phyloP scores from a whole-genome alignment of 352 stramenopile genomes.

The Hyaloperonospora brassicae region DNA sequence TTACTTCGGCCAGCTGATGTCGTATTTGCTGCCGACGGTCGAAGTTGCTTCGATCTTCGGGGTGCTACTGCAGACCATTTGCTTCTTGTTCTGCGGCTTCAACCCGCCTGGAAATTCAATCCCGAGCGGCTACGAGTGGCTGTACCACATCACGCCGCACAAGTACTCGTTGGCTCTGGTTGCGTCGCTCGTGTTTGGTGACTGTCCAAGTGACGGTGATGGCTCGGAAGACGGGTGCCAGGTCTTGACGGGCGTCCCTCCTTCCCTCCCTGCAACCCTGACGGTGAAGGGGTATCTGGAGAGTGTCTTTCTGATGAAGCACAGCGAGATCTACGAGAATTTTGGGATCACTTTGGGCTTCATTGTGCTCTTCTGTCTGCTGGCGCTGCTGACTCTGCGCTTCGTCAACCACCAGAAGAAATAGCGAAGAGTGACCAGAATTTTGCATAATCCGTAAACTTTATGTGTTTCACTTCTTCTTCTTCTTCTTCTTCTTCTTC shows the following conservation, averaged over 20 bases:
- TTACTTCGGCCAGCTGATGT: conserved; percentile 24
- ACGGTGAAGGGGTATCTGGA: conserved; percentile 33
- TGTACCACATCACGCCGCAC: conserved; percentile 17
- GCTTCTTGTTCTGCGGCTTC: conserved; percentile 19
- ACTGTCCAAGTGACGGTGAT: conserved; percentile 19
- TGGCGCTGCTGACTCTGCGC: conserved; percentile 12
- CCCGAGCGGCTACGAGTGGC: conserved; percentile 12
- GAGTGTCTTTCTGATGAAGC: conserved; percentile 29
- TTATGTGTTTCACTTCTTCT: no score
- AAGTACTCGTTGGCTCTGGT: conserved; percentile 11
- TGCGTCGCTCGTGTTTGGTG: conserved; percentile 8
- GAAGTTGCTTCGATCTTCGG: conserved; percentile 39
- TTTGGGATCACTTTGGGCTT: conserved; percentile 21
- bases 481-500: no score
- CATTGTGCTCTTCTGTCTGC: conserved; percentile 21
- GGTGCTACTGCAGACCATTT: conserved; percentile 14
- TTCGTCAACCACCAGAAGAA: conserved; percentile 36
- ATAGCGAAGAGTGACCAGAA: conserved; percentile 12
- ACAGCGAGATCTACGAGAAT: conserved; percentile 23
- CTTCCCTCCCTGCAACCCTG: conserved; percentile 16
- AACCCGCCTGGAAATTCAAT: conserved; percentile 12
- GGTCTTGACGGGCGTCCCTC: conserved; percentile 22
- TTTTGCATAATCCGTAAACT: no score
- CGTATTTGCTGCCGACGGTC: conserved; percentile 26
- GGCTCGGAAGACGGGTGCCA: conserved; percentile 24